A percentile compares a stretch with the other conserved stretches of the same genome.
Conservation (phyloP, 2,329 filamentous ascomycete species). For the Periconia digitata region DNA sequence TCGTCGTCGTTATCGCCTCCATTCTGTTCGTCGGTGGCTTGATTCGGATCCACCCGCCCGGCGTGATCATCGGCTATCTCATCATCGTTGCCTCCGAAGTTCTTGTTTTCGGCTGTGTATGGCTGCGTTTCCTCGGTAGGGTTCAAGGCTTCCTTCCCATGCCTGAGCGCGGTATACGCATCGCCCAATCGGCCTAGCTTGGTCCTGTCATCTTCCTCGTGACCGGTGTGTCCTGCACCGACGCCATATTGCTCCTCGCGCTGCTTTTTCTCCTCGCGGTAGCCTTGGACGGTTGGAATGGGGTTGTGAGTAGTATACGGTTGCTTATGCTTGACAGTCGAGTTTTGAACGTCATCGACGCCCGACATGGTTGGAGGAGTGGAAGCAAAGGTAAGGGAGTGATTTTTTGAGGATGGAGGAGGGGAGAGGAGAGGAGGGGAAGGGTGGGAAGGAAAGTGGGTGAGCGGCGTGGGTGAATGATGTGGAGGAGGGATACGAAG, state of each 20-base stretch:
- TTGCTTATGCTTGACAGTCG: conserved; percentile 41
- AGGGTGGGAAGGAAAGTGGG: no score
- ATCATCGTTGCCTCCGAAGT: conserved; percentile 28
- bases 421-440: not conserved
- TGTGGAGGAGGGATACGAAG: not conserved
- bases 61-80: conserved; percentile 35
- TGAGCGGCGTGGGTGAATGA: no score
- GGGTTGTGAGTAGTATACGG: conserved; percentile 49
- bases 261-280: conserved; percentile 49
- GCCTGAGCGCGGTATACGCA: conserved; percentile 37
- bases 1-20: conserved; percentile 13
- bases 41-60: conserved; percentile 20
- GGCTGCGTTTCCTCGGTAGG: conserved; percentile 27
- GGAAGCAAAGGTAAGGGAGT: not conserved
- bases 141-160: conserved; percentile 29
- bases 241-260: conserved; percentile 39
- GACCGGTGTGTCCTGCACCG: conserved; percentile 13
- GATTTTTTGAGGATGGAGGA: not conserved
- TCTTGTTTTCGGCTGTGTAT: conserved; percentile 41
- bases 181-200: conserved; percentile 40
- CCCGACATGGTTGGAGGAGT: conserved; percentile 35
- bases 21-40: conserved; percentile 14
- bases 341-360: conserved; percentile 46
- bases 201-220: conserved; percentile 30
- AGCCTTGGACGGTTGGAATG: conserved; percentile 51